Percentiles rank a stretch among this genome's conserved stretches.
Conservation (phyloP, 345 rosid genomes). For the Lenwebbia sp. region DNA sequence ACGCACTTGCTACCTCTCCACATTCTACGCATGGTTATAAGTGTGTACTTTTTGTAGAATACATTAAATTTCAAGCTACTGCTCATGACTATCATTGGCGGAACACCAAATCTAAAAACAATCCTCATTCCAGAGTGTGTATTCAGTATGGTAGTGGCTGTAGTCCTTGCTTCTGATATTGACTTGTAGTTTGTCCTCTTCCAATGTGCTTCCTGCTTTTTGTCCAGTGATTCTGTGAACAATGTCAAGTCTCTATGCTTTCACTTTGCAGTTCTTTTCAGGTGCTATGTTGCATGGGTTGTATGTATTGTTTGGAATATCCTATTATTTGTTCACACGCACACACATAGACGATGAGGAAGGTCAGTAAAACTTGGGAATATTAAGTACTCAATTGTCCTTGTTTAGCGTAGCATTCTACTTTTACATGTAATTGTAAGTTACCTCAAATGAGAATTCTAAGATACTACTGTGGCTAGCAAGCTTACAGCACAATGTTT, state of each 20-base stretch:
- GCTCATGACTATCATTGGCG: neutral
- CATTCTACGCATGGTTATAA: neutral
- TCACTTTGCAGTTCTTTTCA: neutral
- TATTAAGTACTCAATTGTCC: neutral
- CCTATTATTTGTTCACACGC: neutral
- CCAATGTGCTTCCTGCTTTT: neutral
- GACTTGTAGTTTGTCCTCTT: neutral
- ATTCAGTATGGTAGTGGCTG: neutral
- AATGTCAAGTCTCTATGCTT: neutral
- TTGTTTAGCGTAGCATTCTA: neutral
- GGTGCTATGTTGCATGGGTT: neutral
- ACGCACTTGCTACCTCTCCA: neutral
- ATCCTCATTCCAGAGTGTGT: neutral
- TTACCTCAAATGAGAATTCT: neutral
- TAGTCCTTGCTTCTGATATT: neutral
- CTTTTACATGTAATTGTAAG: neutral
- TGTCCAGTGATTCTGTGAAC: neutral
- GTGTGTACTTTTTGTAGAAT: neutral
- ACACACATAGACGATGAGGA: neutral
- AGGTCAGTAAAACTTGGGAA: neutral
- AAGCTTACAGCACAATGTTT: neutral
- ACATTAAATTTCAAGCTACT: neutral
- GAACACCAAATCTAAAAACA: neutral
- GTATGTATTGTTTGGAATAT: neutral
- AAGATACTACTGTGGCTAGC: neutral